Conservation (phyloP, 2,329 filamentous ascomycete genomes). For the Gliomastix tumulicola region DNA sequence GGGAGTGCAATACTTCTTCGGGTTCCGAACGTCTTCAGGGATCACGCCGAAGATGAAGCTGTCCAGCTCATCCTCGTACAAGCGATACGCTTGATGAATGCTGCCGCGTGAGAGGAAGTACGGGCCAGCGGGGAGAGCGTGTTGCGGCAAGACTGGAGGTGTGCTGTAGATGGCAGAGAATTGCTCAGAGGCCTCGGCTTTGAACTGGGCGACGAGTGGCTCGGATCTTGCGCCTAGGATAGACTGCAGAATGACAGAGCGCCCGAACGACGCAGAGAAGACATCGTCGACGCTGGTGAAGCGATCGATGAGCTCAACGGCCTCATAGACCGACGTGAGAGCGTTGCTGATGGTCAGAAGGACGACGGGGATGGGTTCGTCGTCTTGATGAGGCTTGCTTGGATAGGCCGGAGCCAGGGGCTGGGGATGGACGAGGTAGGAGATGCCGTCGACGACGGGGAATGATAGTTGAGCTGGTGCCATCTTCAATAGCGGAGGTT, state of each 20-base stretch:
- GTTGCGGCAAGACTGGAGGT: background rate
- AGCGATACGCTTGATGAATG: constrained; percentile 29
- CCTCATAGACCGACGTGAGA: background rate
- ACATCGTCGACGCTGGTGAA: background rate
- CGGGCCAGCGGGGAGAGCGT: constrained; percentile 24
- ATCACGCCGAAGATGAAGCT: constrained; percentile 27
- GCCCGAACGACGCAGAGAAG: background rate
- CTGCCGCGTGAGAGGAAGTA: constrained; percentile 32
- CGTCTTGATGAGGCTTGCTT: background rate
- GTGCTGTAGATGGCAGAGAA: background rate
- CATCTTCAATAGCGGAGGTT: too few relatives aligned
- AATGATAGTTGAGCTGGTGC: background rate
- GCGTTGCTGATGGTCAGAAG: background rate
- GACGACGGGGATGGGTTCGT: background rate
- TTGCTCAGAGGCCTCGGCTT: background rate
- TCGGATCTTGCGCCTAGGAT: background rate
- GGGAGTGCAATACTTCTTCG: constrained; percentile 12
- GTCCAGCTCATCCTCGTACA: constrained; percentile 27
- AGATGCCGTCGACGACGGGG: background rate
- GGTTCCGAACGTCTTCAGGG: constrained; percentile 18
- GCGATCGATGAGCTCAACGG: background rate
- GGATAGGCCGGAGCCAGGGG: background rate
- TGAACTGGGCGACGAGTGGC: background rate
- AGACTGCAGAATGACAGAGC: background rate
- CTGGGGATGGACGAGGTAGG: background rate